Evolutionary conservation across 108 stramenopile species (phyloP), one percentile per base, ranked within the genome.

Genomic region (Cyclostephanos invisitatus): DNA sequence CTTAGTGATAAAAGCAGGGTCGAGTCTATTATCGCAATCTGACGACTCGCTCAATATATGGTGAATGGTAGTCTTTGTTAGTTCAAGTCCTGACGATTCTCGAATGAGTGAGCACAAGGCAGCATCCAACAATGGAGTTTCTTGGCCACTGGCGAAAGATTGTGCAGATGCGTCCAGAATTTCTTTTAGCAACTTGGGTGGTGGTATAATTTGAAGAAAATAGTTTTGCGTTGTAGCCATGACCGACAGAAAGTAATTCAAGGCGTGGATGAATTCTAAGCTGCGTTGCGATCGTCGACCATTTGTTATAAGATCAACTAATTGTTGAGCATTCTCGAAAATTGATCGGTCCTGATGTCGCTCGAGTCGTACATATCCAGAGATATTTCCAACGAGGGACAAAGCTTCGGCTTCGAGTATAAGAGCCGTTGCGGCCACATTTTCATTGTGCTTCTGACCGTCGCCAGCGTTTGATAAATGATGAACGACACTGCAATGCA

Each of bases 81-180:
- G 61, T 1, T 70, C 56, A 47, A 73, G 21, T 36, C 50, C 49
- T 24, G 56, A 29, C 18, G 72, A 60, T 1, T 50, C 37, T 21
- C 63, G 67, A 8, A 80, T 64, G n/a, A 80, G 62, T 20, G 78
- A 80, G 54, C 72, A 80, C 49, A 80, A 64, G 4, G 78, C 62
- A n/a, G 78, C 53, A 49, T 80, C 78, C 65, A 80, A 53, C 36
- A 73, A 64, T 48, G 54, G 53, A 44, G 7, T 50, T 25, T 25
- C 69, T 46, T 44, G 18, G 9, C 57, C 21, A 14, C 25, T 29
- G 20, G 25, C 18, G 1, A 57, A 55, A 36, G 58, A 77, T 48
- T 29, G 28, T 24, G 54, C 44, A 62, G 73, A 56, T 50, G 32
- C 42, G 49, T 48, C 37, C 24, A 80, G 62, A 36, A 80, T 14